Evolutionary conservation across 257 asterid species (phyloP).

Genomic region (Solanum habrochaites): DNA sequence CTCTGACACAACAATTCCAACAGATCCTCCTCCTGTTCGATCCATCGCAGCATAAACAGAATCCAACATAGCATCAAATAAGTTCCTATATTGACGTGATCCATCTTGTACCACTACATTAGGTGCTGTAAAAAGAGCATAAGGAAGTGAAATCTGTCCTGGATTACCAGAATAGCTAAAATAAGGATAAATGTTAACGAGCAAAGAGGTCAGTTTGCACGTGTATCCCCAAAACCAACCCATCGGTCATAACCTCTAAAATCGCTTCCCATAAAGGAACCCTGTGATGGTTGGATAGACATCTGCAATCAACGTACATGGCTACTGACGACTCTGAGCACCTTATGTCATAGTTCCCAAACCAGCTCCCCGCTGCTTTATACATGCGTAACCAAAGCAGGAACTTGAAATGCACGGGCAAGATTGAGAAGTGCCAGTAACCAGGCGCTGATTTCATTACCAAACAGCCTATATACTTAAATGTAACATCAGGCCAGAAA

Average conservation of each 20-base stretch:
- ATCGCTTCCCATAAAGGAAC: not conserved
- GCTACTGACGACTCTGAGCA: constrained; percentile 15
- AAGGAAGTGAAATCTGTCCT: not conserved
- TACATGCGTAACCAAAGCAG: constrained; percentile 18
- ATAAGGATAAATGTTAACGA: constrained; percentile 16
- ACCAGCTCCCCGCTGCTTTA: not conserved
- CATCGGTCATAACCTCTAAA: not conserved
- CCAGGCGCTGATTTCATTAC: constrained; percentile 25
- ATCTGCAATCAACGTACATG: not conserved
- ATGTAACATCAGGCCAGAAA: not conserved
- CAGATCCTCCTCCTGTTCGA: constrained; percentile 11
- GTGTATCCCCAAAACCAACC: not conserved
- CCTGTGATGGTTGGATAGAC: constrained; percentile 14
- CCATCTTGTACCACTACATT: not conserved
- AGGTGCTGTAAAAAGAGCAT: not conserved
- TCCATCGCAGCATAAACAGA: constrained; percentile 20
- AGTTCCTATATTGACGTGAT: not conserved
- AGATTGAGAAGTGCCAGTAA: not conserved
- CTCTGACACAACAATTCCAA: constrained; percentile 31
- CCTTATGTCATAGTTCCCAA: not conserved
- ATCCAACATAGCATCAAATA: constrained; percentile 6
- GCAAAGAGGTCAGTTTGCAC: constrained; percentile 14
- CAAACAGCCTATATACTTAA: constrained; percentile 19
- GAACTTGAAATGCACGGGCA: constrained; percentile 1
- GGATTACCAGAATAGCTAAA: not conserved